Percentiles rank a stretch among this genome's conserved stretches.
phyloP scores from a whole-genome alignment of 768 basidiomycete species.

The Aureoboletus auriporus region DNA sequence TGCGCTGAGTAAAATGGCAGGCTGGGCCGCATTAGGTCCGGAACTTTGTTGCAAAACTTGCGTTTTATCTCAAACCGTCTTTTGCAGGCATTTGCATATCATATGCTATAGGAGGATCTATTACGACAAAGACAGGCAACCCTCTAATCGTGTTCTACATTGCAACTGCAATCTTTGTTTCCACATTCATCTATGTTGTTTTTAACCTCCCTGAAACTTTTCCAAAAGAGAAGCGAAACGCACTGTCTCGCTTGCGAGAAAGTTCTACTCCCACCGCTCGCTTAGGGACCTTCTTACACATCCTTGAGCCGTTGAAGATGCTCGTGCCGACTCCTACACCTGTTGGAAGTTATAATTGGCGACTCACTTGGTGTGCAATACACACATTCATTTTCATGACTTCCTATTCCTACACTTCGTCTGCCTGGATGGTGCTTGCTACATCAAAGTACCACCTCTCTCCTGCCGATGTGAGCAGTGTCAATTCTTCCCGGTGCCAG shows the following conservation, averaged over 20 bases:
- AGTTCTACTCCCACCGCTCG: not conserved
- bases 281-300: not conserved
- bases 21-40: slow-evolving; percentile 29
- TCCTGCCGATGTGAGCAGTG: slow-evolving; percentile 21
- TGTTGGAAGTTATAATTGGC: slow-evolving; percentile 25
- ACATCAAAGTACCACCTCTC: slow-evolving; percentile 26
- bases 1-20: slow-evolving; percentile 21
- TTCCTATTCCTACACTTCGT: slow-evolving; percentile 11
- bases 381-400: slow-evolving; percentile 23
- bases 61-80: too few relatives aligned
- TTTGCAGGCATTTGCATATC: slow-evolving; percentile 23
- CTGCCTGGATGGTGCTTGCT: slow-evolving; percentile 20
- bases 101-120: slow-evolving; percentile 24
- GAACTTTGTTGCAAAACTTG: not conserved
- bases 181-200: slow-evolving; percentile 18
- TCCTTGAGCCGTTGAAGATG: slow-evolving; percentile 23
- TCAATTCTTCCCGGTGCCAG: not conserved
- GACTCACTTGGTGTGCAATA: slow-evolving; percentile 24
- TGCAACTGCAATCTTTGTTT: slow-evolving; percentile 8
- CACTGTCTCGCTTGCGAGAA: slow-evolving; percentile 1
- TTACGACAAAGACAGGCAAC: slow-evolving; percentile 26
- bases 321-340: slow-evolving; percentile 14
- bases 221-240: slow-evolving; percentile 18
- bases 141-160: slow-evolving; percentile 21
- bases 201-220: slow-evolving; percentile 30